A percentile compares a stretch with the other conserved stretches of the same genome.
Evolutionary conservation across 257 asterid genomes (phyloP).

Genomic region (Apocynum venetum): DNA sequence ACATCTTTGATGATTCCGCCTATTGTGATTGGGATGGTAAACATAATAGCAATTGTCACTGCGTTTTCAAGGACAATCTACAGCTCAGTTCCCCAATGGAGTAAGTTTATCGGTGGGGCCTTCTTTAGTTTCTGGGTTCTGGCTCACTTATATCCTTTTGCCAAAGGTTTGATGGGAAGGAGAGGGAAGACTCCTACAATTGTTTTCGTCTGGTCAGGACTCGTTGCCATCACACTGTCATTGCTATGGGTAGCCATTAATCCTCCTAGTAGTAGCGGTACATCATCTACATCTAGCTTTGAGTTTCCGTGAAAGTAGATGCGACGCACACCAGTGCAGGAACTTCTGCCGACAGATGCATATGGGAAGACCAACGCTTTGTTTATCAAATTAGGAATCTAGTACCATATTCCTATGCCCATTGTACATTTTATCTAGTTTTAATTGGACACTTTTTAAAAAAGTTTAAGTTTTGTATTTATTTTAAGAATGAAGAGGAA

Average conservation of each 20-base stretch:
- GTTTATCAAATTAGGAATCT: not conserved
- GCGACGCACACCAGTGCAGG: not conserved
- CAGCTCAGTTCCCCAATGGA: constrained; percentile 32
- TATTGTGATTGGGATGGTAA: constrained; percentile 34
- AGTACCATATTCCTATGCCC: no score
- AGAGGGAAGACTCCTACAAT: constrained; percentile 42
- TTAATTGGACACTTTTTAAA: no score
- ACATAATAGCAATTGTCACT: constrained; percentile 31
- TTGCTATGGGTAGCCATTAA: constrained; percentile 34
- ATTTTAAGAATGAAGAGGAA: no score
- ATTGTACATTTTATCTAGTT: no score
- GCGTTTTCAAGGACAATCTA: constrained; percentile 35
- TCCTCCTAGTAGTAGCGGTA: constrained; percentile 12
- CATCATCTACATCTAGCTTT: not conserved
- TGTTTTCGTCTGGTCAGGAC: constrained; percentile 46
- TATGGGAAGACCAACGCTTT: not conserved
- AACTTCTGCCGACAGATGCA: not conserved
- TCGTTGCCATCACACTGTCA: constrained; percentile 42
- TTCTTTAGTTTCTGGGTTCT: constrained; percentile 47
- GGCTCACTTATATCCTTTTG: constrained; percentile 44
- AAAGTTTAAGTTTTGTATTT: no score
- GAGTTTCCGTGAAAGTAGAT: constrained; percentile 12
- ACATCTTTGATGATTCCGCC: constrained; percentile 42
- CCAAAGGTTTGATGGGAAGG: constrained; percentile 45
- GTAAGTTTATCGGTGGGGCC: constrained; percentile 36